These are phyloP conservation scores for Quercus berberidifolia DNA, from an alignment of 306 rosid species.

Conservation along the genomic window DNA sequence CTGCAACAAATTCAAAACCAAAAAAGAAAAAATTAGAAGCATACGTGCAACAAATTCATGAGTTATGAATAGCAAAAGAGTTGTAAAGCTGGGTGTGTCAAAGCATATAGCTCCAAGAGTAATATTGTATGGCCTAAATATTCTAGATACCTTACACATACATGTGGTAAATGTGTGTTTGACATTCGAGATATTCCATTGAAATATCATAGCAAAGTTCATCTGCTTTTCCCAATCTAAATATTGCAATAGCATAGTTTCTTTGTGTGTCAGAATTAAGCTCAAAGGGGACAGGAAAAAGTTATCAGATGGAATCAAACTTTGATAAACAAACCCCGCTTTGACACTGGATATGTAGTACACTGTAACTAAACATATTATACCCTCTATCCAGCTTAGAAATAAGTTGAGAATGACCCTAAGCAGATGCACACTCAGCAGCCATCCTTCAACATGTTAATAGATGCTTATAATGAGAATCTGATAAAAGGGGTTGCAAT, in stretches of 20 bases:
- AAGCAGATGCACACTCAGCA: background rate
- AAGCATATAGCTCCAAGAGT: background rate
- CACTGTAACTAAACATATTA: background rate
- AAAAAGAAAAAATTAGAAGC: background rate
- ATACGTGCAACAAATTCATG: background rate
- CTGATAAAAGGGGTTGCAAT: background rate
- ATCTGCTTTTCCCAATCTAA: background rate
- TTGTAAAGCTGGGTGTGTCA: background rate
- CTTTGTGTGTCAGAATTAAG: background rate
- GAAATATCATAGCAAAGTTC: background rate
- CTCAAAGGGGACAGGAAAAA: background rate
- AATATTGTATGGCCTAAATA: background rate
- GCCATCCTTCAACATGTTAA: background rate
- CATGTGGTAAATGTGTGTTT: background rate
- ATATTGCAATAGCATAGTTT: background rate
- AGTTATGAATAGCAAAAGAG: background rate
- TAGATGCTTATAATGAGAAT: background rate
- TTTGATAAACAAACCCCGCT: background rate
- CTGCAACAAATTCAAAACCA: background rate
- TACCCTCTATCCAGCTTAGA: background rate
- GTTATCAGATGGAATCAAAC: background rate
- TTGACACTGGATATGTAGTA: no score
- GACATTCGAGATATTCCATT: background rate
- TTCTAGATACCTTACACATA: background rate
- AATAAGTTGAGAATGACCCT: background rate